Percentiles rank a stretch among this genome's conserved stretches.
Conservation (phyloP, 2,329 filamentous ascomycete genomes). For the Verticillium albo-atrum region DNA sequence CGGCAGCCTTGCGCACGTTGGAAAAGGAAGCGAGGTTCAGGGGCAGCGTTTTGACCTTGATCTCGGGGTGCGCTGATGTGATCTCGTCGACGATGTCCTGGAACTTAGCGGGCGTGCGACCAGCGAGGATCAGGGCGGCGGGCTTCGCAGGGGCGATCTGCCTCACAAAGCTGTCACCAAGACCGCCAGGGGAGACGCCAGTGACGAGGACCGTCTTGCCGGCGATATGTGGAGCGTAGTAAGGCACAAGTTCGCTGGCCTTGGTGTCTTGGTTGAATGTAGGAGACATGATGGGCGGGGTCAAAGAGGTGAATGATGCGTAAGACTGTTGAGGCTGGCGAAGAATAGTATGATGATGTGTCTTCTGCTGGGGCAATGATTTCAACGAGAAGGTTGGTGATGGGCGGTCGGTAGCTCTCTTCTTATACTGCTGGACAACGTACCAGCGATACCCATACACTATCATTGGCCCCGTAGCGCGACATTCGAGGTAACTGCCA, state of each 20-base stretch:
- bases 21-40: conserved; percentile 36
- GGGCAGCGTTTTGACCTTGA: conserved; percentile 26
- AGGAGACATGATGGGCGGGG: not conserved
- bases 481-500: too few species aligned
- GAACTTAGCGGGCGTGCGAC: conserved; percentile 36
- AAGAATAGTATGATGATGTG: too few species aligned
- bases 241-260: conserved; percentile 19
- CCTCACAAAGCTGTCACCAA: conserved; percentile 31
- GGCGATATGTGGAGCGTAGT: conserved; percentile 25
- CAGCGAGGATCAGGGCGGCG: conserved; percentile 37
- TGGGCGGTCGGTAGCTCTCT: too few species aligned
- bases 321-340: too few species aligned
- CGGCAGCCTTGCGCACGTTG: conserved; percentile 32
- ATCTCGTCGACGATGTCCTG: conserved; percentile 32
- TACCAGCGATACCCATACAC: too few species aligned
- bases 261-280: conserved; percentile 2
- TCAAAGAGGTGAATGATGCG: not conserved
- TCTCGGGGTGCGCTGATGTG: conserved; percentile 20
- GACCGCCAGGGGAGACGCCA: conserved; percentile 32
- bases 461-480: too few species aligned
- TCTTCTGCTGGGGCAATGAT: too few species aligned
- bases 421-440: too few species aligned
- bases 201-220: conserved; percentile 35
- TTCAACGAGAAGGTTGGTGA: too few species aligned
- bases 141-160: conserved; percentile 35